These are phyloP conservation scores for Schizothecium vesticola DNA, from an alignment of 495 filamentous ascomycete genomes.

Conservation along the genomic window DNA sequence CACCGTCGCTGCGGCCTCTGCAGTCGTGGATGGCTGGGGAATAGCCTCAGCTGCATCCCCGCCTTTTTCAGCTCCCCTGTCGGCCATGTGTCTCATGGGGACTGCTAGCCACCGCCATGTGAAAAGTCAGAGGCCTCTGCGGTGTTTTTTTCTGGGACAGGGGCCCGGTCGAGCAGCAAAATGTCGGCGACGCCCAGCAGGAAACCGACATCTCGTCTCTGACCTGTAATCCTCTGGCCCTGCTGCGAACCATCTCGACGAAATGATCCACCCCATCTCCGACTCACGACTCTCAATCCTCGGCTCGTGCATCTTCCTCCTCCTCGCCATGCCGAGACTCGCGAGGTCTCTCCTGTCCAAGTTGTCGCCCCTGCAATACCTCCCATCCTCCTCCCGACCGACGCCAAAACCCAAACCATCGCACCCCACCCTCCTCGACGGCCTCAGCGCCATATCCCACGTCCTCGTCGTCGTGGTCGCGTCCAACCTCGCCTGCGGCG, in stretches of 20 bases:
- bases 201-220: neutral
- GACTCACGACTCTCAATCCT: neutral
- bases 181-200: neutral
- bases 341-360: neutral
- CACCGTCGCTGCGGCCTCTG: neutral
- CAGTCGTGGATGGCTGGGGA: neutral
- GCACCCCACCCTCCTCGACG: neutral
- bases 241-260: neutral
- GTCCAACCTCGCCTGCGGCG: neutral
- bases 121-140: neutral
- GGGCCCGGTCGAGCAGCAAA: neutral
- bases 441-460: neutral
- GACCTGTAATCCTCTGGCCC: neutral
- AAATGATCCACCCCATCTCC: neutral
- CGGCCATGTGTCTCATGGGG: neutral
- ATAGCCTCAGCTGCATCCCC: neutral
- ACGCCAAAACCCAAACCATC: neutral
- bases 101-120: neutral
- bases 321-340: neutral
- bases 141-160: neutral
- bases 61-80: neutral
- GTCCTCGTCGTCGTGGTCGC: neutral
- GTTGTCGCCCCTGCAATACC: neutral
- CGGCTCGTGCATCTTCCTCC: neutral
- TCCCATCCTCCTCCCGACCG: neutral